Conservation (phyloP, 2,329 filamentous ascomycete genomes). For the Elsinoe fawcettii region DNA sequence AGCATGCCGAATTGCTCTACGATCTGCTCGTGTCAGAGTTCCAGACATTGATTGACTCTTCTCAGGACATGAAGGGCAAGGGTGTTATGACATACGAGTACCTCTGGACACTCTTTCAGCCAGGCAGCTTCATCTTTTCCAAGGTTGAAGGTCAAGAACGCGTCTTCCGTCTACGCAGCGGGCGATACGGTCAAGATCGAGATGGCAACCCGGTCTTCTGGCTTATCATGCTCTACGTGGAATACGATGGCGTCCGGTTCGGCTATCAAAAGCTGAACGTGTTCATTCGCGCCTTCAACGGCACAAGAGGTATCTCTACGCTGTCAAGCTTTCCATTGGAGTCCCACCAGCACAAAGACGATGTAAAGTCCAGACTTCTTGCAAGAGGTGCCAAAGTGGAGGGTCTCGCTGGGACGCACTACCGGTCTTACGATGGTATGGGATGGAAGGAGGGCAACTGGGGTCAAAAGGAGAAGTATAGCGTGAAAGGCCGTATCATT, state of each 20-base stretch:
- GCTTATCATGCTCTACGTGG: conserved; percentile 27
- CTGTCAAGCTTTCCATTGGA: conserved; percentile 39
- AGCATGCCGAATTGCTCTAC: conserved; percentile 34
- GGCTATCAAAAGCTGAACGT: conserved; percentile 28
- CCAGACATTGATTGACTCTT: conserved; percentile 34
- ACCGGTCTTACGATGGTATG: conserved; percentile 43
- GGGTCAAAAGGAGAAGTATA: conserved; percentile 33
- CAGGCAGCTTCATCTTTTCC: conserved; percentile 28
- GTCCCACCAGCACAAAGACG: conserved; percentile 36
- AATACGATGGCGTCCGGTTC: conserved; percentile 34
- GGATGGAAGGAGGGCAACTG: conserved; percentile 32
- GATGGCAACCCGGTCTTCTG: conserved; percentile 33
- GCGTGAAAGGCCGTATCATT: conserved; percentile 43
- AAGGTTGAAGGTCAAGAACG: conserved; percentile 33
- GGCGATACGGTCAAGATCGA: conserved; percentile 27
- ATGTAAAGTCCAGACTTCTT: conserved; percentile 35
- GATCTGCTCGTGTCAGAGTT: conserved; percentile 35
- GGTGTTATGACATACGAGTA: conserved; percentile 31
- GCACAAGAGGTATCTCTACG: conserved; percentile 33
- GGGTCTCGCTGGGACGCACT: conserved; percentile 41
- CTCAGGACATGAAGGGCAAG: conserved; percentile 31
- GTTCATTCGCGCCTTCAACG: conserved; percentile 29
- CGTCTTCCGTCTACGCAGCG: conserved; percentile 28
- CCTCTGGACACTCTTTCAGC: conserved; percentile 31
- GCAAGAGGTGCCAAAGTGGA: conserved; percentile 42